These are phyloP conservation scores for Camellia lanceoleosa DNA, from an alignment of 148 eudicot genomes.

Conservation along the genomic window DNA sequence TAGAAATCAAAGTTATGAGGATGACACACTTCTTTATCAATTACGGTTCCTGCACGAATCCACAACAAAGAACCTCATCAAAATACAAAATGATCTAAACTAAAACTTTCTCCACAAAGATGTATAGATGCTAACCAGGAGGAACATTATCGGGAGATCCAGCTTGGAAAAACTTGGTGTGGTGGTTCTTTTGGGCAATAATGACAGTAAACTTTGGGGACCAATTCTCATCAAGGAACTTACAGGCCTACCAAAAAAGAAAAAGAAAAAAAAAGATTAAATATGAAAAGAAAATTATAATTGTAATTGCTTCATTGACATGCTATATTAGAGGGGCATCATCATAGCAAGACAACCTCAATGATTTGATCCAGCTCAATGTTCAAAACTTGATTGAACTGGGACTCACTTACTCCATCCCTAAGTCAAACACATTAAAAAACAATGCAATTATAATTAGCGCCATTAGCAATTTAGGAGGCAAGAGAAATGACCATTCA, in stretches of 20 bases:
- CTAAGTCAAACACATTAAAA: slow-evolving; percentile 16
- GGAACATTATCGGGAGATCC: slow-evolving; percentile 51
- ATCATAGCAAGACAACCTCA: slow-evolving; percentile 32
- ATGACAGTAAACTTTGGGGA: slow-evolving; percentile 53
- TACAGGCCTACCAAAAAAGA: slow-evolving; percentile 43
- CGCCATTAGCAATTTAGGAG: too few species aligned
- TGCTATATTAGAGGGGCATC: not conserved
- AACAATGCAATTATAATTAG: not conserved
- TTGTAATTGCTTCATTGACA: not conserved
- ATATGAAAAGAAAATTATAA: not conserved
- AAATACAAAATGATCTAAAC: too few species aligned
- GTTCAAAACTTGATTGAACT: slow-evolving; percentile 60
- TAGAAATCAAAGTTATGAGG: slow-evolving; percentile 57
- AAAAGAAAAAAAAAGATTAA: not conserved
- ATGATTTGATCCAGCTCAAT: slow-evolving; percentile 60
- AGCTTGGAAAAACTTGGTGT: slow-evolving; percentile 60
- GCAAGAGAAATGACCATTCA: too few species aligned
- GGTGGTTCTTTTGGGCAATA: slow-evolving; percentile 65
- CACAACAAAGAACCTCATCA: too few species aligned
- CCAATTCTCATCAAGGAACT: slow-evolving; percentile 66
- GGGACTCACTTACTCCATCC: slow-evolving; percentile 69
- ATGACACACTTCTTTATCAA: slow-evolving; percentile 62
- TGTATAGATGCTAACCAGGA: slow-evolving; percentile 38
- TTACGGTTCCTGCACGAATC: slow-evolving; percentile 49
- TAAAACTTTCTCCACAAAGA: too few species aligned